Evolutionary conservation across 75 land plant genomes (phyloP).

Genomic region (Pinus albicaulis): DNA sequence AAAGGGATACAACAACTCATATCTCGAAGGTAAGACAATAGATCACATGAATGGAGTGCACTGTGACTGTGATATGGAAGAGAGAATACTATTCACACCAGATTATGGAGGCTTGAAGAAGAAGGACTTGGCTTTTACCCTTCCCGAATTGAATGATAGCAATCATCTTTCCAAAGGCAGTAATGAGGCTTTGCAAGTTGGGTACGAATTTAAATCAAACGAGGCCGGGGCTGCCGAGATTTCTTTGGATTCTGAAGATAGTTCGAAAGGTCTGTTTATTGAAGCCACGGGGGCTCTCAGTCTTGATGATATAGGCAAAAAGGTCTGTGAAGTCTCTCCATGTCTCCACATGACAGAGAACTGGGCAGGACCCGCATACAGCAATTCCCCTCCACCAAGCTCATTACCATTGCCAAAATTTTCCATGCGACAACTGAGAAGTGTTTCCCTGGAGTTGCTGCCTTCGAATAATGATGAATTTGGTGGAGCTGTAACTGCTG

Average conservation of each 20-base stretch:
- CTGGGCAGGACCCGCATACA: constrained; percentile 84
- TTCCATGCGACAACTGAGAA: constrained; percentile 40
- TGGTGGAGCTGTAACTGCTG: constrained; percentile 1
- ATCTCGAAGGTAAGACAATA: not conserved
- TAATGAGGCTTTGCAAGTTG: not conserved
- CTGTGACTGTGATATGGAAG: not conserved
- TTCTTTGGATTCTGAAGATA: not conserved
- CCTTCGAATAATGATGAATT: not conserved
- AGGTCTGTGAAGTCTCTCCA: constrained; percentile 2
- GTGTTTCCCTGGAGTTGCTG: constrained; percentile 46
- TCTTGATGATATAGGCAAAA: not conserved
- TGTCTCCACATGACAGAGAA: constrained; percentile 31
- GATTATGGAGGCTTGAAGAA: not conserved
- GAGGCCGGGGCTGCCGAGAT: too few relatives aligned
- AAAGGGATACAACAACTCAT: too few relatives aligned
- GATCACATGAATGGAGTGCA: not conserved
- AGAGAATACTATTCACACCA: not conserved
- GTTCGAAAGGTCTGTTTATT: not conserved
- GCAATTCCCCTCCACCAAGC: constrained; percentile 82
- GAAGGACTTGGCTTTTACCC: not conserved
- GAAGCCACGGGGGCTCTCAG: not conserved
- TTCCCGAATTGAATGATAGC: not conserved
- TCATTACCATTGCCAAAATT: constrained; percentile 80
- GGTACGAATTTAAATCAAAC: not conserved
- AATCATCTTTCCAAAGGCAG: not conserved